These are phyloP conservation scores for Linderniella brevidens DNA, from an alignment of 257 asterid species.

Conservation along the genomic window DNA sequence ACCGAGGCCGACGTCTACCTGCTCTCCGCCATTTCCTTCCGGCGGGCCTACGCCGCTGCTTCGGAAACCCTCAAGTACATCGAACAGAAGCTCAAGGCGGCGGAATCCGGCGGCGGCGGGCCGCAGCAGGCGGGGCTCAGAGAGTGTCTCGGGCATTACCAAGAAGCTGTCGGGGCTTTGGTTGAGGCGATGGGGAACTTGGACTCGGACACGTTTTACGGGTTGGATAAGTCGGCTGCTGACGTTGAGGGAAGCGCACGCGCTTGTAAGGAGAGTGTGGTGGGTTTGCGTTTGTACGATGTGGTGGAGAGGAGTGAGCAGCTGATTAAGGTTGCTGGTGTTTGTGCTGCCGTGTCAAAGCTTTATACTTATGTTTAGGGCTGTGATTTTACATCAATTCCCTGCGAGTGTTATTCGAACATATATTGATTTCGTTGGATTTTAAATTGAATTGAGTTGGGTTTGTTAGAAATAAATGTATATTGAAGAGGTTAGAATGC, in stretches of 20 bases:
- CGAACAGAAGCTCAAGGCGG: not conserved
- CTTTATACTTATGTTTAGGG: slow-evolving; percentile 8
- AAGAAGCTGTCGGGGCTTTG: slow-evolving; percentile 7
- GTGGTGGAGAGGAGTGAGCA: slow-evolving; percentile 8
- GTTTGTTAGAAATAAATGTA: too few relatives aligned
- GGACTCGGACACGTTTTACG: slow-evolving; percentile 16
- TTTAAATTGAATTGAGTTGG: too few relatives aligned
- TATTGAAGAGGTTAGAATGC: too few relatives aligned
- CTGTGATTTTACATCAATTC: too few relatives aligned
- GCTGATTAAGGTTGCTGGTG: slow-evolving; percentile 12
- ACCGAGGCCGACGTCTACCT: slow-evolving; percentile 11
- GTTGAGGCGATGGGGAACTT: slow-evolving; percentile 10
- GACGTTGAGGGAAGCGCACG: not conserved
- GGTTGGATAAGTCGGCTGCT: slow-evolving; percentile 8
- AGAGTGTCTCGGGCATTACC: slow-evolving; percentile 13
- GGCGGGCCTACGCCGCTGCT: slow-evolving; percentile 12
- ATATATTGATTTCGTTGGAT: too few relatives aligned
- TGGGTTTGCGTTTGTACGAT: not conserved
- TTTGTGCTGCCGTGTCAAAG: slow-evolving; percentile 17
- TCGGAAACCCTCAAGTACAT: slow-evolving; percentile 11
- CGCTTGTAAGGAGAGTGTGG: slow-evolving; percentile 11
- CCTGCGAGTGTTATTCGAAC: too few relatives aligned
- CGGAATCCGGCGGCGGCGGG: not conserved
- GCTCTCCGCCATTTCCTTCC: slow-evolving; percentile 14
- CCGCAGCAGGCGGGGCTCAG: not conserved